Percentiles rank a stretch among this genome's conserved stretches.
Conservation (phyloP, 257 asterid genomes). For the Penstemon eatonii region DNA sequence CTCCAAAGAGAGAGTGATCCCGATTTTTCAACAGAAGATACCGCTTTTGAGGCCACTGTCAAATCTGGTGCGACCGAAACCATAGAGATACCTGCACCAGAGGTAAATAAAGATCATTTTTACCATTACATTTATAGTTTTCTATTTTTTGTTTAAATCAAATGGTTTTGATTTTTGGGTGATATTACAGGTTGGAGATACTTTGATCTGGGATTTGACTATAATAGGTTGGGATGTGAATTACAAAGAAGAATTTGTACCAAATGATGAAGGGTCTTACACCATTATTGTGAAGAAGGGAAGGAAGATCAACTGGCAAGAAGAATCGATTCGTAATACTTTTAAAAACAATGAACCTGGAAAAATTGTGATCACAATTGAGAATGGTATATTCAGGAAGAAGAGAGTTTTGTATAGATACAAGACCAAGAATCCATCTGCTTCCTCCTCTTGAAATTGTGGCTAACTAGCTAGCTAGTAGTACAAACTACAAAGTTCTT, state of each 20-base stretch:
- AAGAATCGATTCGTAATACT: slow-evolving; percentile 49
- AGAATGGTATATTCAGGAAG: slow-evolving; percentile 53
- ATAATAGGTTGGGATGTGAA: slow-evolving; percentile 64
- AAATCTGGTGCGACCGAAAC: slow-evolving; percentile 48
- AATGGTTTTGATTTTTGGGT: not conserved
- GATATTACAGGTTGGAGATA: slow-evolving; percentile 39
- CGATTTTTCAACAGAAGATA: slow-evolving; percentile 50
- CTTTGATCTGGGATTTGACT: slow-evolving; percentile 54
- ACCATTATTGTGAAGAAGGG: slow-evolving; percentile 51
- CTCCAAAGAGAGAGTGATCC: slow-evolving; percentile 47
- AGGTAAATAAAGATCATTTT: slow-evolving; percentile 31
- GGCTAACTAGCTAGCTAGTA: not conserved
- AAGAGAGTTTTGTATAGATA: slow-evolving; percentile 48
- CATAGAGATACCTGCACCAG: slow-evolving; percentile 50
- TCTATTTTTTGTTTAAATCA: not conserved
- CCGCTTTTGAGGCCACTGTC: slow-evolving; percentile 40
- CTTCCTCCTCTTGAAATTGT: not conserved
- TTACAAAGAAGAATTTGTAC: slow-evolving; percentile 66
- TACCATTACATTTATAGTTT: not conserved
- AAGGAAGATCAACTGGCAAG: slow-evolving; percentile 46
- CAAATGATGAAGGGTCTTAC: slow-evolving; percentile 48
- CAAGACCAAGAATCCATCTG: slow-evolving; percentile 32
- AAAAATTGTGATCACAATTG: slow-evolving; percentile 50
- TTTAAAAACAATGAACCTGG: slow-evolving; percentile 52
- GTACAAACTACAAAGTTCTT: not conserved